phyloP scores from a whole-genome alignment of 2,329 filamentous ascomycete genomes.

The Berkeleyomyces basicola region DNA sequence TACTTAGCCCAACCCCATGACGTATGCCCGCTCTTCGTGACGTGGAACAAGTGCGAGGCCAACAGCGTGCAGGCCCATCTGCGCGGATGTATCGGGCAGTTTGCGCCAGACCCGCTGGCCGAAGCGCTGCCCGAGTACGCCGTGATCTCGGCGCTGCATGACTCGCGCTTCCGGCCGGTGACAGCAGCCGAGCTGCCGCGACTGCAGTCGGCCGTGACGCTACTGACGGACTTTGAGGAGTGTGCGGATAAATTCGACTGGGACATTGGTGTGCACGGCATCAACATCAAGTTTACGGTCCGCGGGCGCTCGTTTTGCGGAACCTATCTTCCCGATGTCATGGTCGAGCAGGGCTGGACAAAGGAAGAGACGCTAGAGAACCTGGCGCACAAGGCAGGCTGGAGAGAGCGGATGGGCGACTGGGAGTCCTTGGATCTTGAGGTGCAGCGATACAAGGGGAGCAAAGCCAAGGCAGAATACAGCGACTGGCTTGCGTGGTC shows the following conservation, averaged over 20 bases:
- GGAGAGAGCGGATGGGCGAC: constrained; percentile 60
- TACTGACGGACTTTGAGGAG: constrained; percentile 73
- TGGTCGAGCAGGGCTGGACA: constrained; percentile 82
- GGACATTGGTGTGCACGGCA: constrained; percentile 70
- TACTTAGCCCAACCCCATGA: constrained; percentile 14
- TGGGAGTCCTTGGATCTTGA: constrained; percentile 70
- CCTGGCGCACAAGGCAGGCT: constrained; percentile 88
- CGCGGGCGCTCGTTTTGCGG: constrained; percentile 58
- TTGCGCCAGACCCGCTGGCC: constrained; percentile 58
- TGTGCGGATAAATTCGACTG: constrained; percentile 63
- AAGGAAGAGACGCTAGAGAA: constrained; percentile 83
- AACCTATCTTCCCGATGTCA: constrained; percentile 86
- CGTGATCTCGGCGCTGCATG: constrained; percentile 55
- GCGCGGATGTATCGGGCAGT: constrained; percentile 92
- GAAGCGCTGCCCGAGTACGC: constrained; percentile 65
- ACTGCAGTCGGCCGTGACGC: constrained; percentile 54
- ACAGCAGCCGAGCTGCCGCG: constrained; percentile 34
- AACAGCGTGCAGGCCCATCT: constrained; percentile 43
- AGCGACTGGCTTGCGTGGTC: constrained; percentile 65
- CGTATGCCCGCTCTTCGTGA: constrained; percentile 25
- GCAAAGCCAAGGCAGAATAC: constrained; percentile 55
- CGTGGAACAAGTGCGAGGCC: constrained; percentile 13
- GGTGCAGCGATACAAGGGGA: constrained; percentile 74
- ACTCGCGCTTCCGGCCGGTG: constrained; percentile 45
- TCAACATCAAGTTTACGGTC: constrained; percentile 72